These are phyloP conservation scores for Kwoniella mangroviensis DNA, from an alignment of 768 basidiomycete species.

Conservation along the genomic window DNA sequence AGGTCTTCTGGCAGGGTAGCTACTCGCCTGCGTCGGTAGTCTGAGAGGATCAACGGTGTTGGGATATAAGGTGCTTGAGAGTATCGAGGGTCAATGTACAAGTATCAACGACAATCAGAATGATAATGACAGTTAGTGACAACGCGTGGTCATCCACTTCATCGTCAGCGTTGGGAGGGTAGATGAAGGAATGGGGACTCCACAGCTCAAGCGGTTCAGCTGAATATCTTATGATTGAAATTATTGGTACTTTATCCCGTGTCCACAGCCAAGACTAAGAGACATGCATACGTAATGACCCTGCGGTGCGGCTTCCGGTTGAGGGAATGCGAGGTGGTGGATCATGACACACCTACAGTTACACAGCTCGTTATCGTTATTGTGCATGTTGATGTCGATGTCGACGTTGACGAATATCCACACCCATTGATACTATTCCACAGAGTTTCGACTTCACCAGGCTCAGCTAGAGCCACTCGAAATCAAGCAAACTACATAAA, in stretches of 20 bases:
- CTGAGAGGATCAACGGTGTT: too few relatives aligned
- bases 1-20: too few relatives aligned
- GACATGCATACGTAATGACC: background rate
- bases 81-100: background rate
- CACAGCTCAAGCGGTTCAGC: background rate
- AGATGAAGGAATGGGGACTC: background rate
- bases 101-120: background rate
- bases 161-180: background rate
- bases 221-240: background rate
- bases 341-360: background rate
- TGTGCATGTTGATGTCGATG: constrained; percentile 4
- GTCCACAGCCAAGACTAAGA: background rate
- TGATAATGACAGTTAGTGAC: background rate
- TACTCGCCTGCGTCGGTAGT: too few relatives aligned
- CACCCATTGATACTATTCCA: background rate
- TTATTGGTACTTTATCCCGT: constrained; percentile 1
- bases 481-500: background rate
- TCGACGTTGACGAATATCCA: constrained; percentile 4
- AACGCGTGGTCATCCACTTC: background rate
- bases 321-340: background rate
- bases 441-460: too few relatives aligned
- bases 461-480: background rate
- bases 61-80: background rate
- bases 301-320: background rate
- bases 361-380: background rate